Percentiles rank a stretch among this genome's conserved stretches.
Conservation (phyloP, 768 basidiomycete genomes). For the Dacryopinax spathularia region DNA sequence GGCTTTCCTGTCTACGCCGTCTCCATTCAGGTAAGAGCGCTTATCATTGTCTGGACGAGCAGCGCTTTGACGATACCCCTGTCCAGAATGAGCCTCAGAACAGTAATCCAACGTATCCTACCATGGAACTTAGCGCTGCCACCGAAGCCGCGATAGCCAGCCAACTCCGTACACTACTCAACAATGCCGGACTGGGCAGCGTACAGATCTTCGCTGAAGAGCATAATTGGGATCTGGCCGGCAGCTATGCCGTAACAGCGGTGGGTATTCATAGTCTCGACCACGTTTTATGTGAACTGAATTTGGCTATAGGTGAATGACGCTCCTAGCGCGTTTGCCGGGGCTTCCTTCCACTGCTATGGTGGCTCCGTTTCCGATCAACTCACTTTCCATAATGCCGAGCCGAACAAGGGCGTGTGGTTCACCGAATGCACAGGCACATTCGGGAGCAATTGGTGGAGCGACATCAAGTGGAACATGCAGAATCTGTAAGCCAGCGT, state of each 20-base stretch:
- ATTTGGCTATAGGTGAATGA: slow-evolving; percentile 8
- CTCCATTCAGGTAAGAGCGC: slow-evolving; percentile 33
- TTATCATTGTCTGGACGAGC: neutral
- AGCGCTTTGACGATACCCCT: neutral
- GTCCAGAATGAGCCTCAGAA: slow-evolving; percentile 40
- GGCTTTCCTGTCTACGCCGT: slow-evolving; percentile 52
- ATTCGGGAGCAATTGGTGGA: slow-evolving; percentile 61
- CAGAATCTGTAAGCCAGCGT: slow-evolving; percentile 39
- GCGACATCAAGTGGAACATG: slow-evolving; percentile 68
- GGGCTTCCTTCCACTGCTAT: slow-evolving; percentile 64
- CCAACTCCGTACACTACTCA: slow-evolving; percentile 41
- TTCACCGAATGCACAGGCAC: slow-evolving; percentile 53
- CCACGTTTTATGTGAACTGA: neutral
- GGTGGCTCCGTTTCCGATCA: slow-evolving; percentile 40
- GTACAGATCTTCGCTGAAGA: slow-evolving; percentile 55
- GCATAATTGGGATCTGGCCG: slow-evolving; percentile 62
- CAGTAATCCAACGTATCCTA: slow-evolving; percentile 55
- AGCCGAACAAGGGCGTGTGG: slow-evolving; percentile 43
- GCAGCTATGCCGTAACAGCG: slow-evolving; percentile 44
- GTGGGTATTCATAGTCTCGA: slow-evolving; percentile 19
- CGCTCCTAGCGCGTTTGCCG: slow-evolving; percentile 22
- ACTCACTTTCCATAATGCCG: slow-evolving; percentile 40
- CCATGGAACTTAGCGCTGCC: slow-evolving; percentile 38
- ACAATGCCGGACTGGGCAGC: slow-evolving; percentile 43
- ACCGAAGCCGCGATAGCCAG: slow-evolving; percentile 47